Evolutionary conservation across 768 basidiomycete genomes (phyloP), one percentile per base, ranked within the genome.

Genomic region (Termitomyces sp.): DNA sequence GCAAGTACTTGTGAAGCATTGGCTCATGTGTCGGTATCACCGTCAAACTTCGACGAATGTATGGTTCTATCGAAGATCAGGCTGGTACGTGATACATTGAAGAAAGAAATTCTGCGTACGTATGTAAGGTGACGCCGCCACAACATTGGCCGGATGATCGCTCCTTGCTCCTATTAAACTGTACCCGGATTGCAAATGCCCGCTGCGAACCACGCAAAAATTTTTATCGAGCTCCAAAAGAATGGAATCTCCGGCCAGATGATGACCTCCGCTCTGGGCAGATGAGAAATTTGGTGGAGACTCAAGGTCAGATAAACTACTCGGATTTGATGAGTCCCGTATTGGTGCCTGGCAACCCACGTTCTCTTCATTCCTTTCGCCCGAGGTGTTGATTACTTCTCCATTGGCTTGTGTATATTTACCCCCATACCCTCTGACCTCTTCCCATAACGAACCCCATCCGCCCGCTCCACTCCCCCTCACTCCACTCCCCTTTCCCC

Each of bases 351-450:
- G 51, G 51, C 37, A 52, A 52, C 51, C 51, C 36, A 37, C 39
- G 36, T 37, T 39, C 51, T 51, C 5, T 26, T 50, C 49, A 34
- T 50, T 50, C 22, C 39, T 34, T 56, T 24, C 57, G n/a, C 45
- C 18, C 51, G 46, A 52, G 37, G 49, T 18, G n/a, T 52, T 55
- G 54, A 49, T 55, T 52, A 53, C 48, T 41, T 56, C 56, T 59
- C 56, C 41, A 42, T 26, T n/a, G 12, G 36, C 10, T 34, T 52
- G 15, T 52, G 51, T 55, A 54, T 51, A 54, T 58, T 51, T 60
- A 50, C 55, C 28, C 51, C 31, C 45, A 45, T 26, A 5, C 20
- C 42, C 29, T n/a, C 33, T 62, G 39, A 58, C 42, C 33, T n/a
- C n/a, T 51, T 51, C 42, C 58, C 48, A 37, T 52, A 34, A 56